Percentiles rank a stretch among this genome's conserved stretches.
Conservation (phyloP, 495 filamentous ascomycete genomes). For the Aeminium ludgeri region DNA sequence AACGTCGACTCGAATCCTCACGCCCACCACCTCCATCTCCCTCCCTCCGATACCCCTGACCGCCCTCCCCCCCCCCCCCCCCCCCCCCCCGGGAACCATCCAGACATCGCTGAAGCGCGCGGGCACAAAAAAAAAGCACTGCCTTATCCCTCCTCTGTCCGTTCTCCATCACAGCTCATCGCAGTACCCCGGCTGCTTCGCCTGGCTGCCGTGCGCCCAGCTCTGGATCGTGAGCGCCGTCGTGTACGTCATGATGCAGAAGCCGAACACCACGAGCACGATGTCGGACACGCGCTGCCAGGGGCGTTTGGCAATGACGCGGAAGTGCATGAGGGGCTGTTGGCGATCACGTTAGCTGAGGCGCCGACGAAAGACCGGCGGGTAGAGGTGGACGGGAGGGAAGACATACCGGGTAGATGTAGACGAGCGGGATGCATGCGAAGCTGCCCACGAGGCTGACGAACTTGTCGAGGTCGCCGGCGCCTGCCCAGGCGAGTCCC, state of each 20-base stretch:
- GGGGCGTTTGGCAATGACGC: slow-evolving; percentile 49
- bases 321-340: slow-evolving; percentile 77
- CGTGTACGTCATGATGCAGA: slow-evolving; percentile 77
- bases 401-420: slow-evolving; percentile 79
- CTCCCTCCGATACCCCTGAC: no score
- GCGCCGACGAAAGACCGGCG: not conserved
- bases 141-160: no score
- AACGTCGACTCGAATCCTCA: no score
- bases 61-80: no score
- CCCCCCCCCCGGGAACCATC: no score
- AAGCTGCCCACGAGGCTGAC: slow-evolving; percentile 91
- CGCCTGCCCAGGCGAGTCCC: slow-evolving; percentile 75
- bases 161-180: slow-evolving; percentile 19
- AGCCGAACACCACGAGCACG: slow-evolving; percentile 58
- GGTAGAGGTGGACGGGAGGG: not conserved
- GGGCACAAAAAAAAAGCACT: no score
- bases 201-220: slow-evolving; percentile 44
- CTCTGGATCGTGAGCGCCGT: slow-evolving; percentile 66
- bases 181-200: slow-evolving; percentile 41
- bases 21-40: no score
- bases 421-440: slow-evolving; percentile 91
- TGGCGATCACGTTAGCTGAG: slow-evolving; percentile 4
- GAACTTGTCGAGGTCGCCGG: slow-evolving; percentile 90
- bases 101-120: no score
- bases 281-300: slow-evolving; percentile 54